Conservation (phyloP, 1,284 basidiomycete species). For the Macrocystidia cucumis region DNA sequence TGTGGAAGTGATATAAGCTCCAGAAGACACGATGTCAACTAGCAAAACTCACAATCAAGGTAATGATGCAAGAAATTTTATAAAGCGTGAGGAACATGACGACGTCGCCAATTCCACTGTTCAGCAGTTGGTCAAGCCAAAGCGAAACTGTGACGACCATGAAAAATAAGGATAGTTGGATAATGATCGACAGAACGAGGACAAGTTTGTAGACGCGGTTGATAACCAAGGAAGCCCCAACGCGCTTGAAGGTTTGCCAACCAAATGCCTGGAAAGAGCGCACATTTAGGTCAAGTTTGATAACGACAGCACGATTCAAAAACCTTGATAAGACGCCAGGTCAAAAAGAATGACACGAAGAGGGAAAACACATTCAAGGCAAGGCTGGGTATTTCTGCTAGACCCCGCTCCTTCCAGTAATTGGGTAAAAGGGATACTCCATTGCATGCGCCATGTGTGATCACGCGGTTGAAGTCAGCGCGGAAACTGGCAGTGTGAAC, state of each 20-base stretch:
- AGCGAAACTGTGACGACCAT: conserved; percentile 60
- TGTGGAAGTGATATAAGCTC: conserved; percentile 18
- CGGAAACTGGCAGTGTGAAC: conserved; percentile 49
- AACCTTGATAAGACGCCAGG: conserved; percentile 72
- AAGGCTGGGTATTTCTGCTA: conserved; percentile 58
- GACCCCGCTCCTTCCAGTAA: conserved; percentile 52
- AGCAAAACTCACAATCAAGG: conserved; percentile 43
- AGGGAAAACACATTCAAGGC: conserved; percentile 55
- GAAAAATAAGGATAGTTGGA: conserved; percentile 74
- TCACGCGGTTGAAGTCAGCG: conserved; percentile 43
- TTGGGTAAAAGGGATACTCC: conserved; percentile 40
- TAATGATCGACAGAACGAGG: conserved; percentile 59
- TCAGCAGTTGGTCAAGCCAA: conserved; percentile 72
- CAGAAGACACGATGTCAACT: conserved; percentile 1
- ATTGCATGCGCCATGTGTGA: conserved; percentile 57
- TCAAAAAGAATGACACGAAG: conserved; percentile 52
- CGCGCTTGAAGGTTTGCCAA: conserved; percentile 81
- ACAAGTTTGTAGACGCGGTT: conserved; percentile 70
- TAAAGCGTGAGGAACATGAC: conserved; percentile 39
- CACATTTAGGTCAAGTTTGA: neutral
- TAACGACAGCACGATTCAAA: conserved; percentile 5
- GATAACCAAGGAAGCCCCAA: conserved; percentile 69
- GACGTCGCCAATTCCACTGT: conserved; percentile 51
- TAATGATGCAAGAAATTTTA: conserved; percentile 46
- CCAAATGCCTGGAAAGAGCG: conserved; percentile 48